Conservation (phyloP, 345 rosid species). For the Eucalyptus guilfoylei region DNA sequence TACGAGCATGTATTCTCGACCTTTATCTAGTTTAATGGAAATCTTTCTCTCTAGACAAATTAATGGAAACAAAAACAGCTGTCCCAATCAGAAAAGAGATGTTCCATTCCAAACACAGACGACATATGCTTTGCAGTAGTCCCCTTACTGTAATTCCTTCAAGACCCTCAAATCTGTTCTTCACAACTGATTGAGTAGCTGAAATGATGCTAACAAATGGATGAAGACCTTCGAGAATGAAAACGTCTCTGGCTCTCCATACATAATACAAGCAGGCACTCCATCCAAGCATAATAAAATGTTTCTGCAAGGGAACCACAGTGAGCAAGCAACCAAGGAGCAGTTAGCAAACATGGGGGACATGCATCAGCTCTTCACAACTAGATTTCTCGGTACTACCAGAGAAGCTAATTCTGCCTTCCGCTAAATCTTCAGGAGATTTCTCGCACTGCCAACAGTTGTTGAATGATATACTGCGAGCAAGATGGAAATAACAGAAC, state of each 20-base stretch:
- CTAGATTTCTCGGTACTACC: not conserved
- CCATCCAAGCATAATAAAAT: not conserved
- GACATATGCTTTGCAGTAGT: not conserved
- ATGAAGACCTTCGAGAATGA: not conserved
- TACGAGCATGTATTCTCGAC: not conserved
- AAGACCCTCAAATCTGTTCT: not conserved
- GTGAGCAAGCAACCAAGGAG: not conserved
- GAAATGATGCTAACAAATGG: not conserved
- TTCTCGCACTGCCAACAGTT: no score
- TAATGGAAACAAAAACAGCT: no score
- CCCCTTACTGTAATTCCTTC: not conserved
- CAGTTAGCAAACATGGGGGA: not conserved
- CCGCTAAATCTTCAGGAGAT: not conserved
- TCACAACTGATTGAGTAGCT: not conserved
- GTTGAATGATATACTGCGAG: no score
- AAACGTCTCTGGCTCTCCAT: not conserved
- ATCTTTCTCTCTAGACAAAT: not conserved
- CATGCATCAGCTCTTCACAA: not conserved
- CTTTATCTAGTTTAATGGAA: not conserved
- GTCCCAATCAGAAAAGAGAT: not conserved
- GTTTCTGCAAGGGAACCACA: not conserved
- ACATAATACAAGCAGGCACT: not conserved
- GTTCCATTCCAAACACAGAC: not conserved
- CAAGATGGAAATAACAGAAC: no score
- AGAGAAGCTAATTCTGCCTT: not conserved